Evolutionary conservation across 768 basidiomycete species (phyloP).

Genomic region (Boletus edulis): DNA sequence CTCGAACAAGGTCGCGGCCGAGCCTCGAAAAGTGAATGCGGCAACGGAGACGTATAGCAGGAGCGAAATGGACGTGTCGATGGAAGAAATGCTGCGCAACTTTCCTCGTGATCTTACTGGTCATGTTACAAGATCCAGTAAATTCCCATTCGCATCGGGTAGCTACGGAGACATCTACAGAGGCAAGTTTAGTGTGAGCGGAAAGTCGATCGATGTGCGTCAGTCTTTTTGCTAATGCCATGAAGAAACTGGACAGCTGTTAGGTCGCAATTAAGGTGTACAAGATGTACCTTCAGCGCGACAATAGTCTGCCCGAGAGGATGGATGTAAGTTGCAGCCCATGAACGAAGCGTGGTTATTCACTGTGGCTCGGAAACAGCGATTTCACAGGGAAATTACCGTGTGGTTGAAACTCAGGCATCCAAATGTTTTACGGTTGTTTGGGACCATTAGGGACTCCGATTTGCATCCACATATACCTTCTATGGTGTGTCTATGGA

Average conservation of each 20-base stretch:
- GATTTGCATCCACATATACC: background rate
- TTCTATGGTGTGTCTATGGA: background rate
- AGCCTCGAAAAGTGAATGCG: background rate
- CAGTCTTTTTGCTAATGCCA: background rate
- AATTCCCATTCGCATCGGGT: background rate
- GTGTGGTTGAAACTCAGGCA: background rate
- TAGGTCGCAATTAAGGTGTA: background rate
- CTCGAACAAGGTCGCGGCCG: background rate
- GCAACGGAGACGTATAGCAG: background rate
- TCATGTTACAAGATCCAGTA: background rate
- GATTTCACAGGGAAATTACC: background rate
- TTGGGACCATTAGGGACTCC: background rate
- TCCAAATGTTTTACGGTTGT: background rate
- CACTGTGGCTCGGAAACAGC: background rate
- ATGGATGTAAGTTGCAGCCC: background rate
- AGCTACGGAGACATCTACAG: background rate
- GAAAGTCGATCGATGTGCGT: background rate
- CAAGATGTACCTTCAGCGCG: background rate
- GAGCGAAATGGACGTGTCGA: background rate
- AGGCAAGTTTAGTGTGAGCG: background rate
- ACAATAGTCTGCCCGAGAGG: background rate
- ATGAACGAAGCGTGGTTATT: background rate
- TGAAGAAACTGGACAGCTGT: background rate
- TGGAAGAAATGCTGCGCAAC: background rate
- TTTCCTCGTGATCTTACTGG: constrained; percentile 1